These are phyloP conservation scores for Porcisia hertigi DNA, from an alignment of 208 protist genomes.

Conservation along the genomic window DNA sequence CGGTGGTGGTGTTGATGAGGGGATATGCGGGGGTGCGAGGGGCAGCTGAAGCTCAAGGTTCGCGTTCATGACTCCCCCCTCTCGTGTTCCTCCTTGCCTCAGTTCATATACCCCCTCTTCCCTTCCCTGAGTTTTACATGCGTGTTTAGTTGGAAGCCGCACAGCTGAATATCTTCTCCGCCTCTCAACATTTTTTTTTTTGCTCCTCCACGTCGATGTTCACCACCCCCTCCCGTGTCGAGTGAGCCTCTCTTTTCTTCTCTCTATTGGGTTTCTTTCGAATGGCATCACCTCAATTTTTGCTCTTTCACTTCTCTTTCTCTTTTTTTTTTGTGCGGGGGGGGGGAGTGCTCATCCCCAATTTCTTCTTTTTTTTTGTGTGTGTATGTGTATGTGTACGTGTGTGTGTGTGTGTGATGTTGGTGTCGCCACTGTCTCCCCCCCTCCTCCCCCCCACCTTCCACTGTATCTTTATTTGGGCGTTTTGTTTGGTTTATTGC, in stretches of 20 bases:
- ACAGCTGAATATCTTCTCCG: too few species aligned
- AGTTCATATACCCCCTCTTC: neutral
- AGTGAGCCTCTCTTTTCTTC: neutral
- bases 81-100: neutral
- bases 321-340: conserved; percentile 9
- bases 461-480: too few species aligned
- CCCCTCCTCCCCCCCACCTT: too few species aligned
- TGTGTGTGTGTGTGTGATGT: neutral
- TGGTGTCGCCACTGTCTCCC: too few species aligned
- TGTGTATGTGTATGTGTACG: neutral
- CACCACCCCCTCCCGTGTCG: neutral
- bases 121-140: neutral
- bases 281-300: neutral
- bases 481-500: too few species aligned
- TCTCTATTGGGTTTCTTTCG: neutral
- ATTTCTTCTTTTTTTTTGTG: conserved; percentile 9
- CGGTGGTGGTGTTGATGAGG: neutral
- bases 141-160: too few species aligned
- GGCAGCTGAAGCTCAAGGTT: neutral
- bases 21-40: neutral
- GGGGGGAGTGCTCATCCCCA: too few species aligned
- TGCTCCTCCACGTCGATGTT: too few species aligned
- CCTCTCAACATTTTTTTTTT: neutral
- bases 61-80: neutral
- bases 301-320: conserved; percentile 1